Conservation (phyloP, 257 asterid species). For the Salvia hispanica region DNA sequence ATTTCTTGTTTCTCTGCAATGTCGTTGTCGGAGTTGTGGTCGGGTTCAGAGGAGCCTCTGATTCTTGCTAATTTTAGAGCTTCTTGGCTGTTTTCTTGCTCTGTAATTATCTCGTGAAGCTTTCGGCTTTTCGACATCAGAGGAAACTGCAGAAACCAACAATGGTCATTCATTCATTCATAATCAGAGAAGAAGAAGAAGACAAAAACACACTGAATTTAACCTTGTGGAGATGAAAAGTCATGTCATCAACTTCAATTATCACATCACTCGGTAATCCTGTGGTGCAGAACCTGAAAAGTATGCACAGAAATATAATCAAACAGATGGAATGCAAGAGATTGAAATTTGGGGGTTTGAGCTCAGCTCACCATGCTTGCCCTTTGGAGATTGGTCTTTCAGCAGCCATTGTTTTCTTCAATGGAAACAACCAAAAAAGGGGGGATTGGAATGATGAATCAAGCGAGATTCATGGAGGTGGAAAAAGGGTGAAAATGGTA, state of each 20-base stretch:
- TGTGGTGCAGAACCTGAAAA: constrained; percentile 87
- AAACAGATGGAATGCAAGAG: constrained; percentile 12
- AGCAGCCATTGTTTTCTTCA: constrained; percentile 54
- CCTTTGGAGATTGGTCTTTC: constrained; percentile 77
- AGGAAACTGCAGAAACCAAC: constrained; percentile 63
- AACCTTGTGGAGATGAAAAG: constrained; percentile 96
- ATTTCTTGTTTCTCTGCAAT: constrained; percentile 46
- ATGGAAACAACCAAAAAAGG: constrained; percentile 7
- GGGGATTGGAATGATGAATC: constrained; percentile 9
- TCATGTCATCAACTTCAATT: constrained; percentile 82
- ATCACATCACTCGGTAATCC: constrained; percentile 89
- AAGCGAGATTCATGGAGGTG: constrained; percentile 49
- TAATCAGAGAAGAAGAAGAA: background rate
- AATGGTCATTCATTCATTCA: constrained; percentile 8
- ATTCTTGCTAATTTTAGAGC: constrained; percentile 32
- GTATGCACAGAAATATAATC: constrained; percentile 16
- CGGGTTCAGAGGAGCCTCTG: constrained; percentile 43
- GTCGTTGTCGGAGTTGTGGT: constrained; percentile 40
- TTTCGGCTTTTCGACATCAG: constrained; percentile 84
- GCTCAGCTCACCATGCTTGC: constrained; percentile 76
- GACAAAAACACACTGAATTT: constrained; percentile 5
- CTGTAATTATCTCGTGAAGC: constrained; percentile 86
- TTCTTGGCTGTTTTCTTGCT: constrained; percentile 55
- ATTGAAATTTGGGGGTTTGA: background rate
- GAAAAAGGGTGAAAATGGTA: constrained; percentile 27